Conservation (phyloP, 768 basidiomycete species). For the Suillus paluster region DNA sequence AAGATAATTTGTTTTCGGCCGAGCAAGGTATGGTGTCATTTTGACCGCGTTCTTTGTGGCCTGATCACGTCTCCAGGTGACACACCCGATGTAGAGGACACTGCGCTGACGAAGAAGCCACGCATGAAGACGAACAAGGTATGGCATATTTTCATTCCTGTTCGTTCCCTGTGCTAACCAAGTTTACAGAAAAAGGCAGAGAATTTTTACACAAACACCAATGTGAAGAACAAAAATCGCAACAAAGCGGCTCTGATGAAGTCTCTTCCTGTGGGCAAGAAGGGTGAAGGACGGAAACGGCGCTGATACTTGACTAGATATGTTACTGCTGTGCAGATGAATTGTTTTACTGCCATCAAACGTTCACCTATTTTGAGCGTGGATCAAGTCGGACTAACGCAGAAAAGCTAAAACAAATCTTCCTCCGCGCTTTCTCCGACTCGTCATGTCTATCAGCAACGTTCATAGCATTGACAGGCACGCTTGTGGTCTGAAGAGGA, state of each 20-base stretch:
- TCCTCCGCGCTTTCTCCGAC: constrained; percentile 15
- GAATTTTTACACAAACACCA: constrained; percentile 86
- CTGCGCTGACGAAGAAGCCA: constrained; percentile 49
- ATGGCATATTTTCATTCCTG: constrained; percentile 10
- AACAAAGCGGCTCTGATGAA: constrained; percentile 64
- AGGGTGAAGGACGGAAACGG: constrained; percentile 45
- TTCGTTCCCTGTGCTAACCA: constrained; percentile 13
- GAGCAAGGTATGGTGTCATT: constrained; percentile 24
- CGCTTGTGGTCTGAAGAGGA: constrained; percentile 18
- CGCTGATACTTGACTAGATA: constrained; percentile 21
- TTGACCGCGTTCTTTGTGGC: background rate
- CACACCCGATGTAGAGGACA: constrained; percentile 39
- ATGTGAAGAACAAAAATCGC: constrained; percentile 89
- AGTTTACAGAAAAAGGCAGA: constrained; percentile 74
- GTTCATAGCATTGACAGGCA: constrained; percentile 9
- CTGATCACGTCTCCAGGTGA: constrained; percentile 31
- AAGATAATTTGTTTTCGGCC: constrained; percentile 14
- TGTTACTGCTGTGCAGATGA: constrained; percentile 7
- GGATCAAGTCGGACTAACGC: constrained; percentile 13
- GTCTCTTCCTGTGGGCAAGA: constrained; percentile 57
- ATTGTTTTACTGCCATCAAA: constrained; percentile 13
- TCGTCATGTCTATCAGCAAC: constrained; percentile 3
- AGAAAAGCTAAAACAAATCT: constrained; percentile 13
- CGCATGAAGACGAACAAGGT: constrained; percentile 97
- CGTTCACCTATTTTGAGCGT: constrained; percentile 6